Base-by-base conservation (phyloP, 768 basidiomycete genomes). In the Rhizopogon salebrosus region DNA sequence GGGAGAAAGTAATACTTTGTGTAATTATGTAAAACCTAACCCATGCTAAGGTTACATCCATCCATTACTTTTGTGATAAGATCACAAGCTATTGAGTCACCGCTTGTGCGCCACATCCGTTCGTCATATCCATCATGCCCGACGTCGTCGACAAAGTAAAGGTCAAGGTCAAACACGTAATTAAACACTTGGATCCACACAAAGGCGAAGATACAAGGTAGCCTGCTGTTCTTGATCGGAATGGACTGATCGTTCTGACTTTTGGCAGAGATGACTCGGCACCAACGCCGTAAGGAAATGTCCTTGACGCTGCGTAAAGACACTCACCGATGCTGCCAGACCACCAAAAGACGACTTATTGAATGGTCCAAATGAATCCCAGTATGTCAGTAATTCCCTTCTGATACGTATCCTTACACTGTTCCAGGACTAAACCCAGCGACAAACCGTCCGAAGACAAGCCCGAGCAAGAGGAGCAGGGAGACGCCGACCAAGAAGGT, bases 401-500 rank as follows among this genome's bases (percentile, higher is more conserved):
- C n/a, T n/a, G n/a, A n/a, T n/a, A n/a, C n/a, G n/a, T n/a, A n/a
- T n/a, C n/a, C n/a, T n/a, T n/a, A n/a, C n/a, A n/a, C n/a, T n/a
- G n/a, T n/a, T n/a, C n/a, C n/a, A n/a, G n/a, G n/a, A n/a, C n/a
- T n/a, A n/a, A n/a, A n/a, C n/a, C n/a, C n/a, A n/a, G n/a, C n/a
- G n/a, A n/a, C n/a, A n/a, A n/a, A n/a, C n/a, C n/a, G n/a, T n/a
- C n/a, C n/a, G n/a, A n/a, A n/a, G n/a, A n/a, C n/a, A n/a, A n/a
- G n/a, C n/a, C n/a, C n/a, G n/a, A n/a, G 13, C 48, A 29, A 6
- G 55, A 27, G 69, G 66, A 51, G 31, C 41, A 64, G 35, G 58
- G 29, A 14, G 68, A 61, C 31, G 31, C 11, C 11, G 11, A 34
- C 31, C 31, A 34, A 29, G 69, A 75, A 37, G 87, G 79, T 11